Conservation (phyloP, 805 yeast species). For the Candida vartiovaarae region DNA sequence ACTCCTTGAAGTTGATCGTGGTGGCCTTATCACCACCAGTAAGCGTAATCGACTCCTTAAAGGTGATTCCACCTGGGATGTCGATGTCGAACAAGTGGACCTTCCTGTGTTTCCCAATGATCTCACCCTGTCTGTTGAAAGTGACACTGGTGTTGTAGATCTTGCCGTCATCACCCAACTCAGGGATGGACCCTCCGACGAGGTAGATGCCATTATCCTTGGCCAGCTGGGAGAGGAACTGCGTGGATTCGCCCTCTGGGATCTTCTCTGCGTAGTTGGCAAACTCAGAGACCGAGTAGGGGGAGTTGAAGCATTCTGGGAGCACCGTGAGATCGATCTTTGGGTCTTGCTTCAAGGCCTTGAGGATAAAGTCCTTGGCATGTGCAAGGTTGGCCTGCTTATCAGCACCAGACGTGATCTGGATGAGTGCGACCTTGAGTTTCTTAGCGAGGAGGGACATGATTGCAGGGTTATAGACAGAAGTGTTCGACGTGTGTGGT, state of each 20-base stretch:
- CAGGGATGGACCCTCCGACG: constrained; percentile 95
- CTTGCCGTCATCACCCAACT: constrained; percentile 45
- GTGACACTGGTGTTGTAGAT: constrained; percentile 72
- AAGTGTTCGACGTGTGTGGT: background rate
- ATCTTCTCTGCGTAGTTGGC: constrained; percentile 84
- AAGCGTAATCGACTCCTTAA: constrained; percentile 75
- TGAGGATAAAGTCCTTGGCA: constrained; percentile 54
- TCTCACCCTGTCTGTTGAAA: constrained; percentile 67
- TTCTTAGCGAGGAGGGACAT: constrained; percentile 30
- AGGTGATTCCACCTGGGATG: constrained; percentile 87
- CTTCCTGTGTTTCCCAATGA: constrained; percentile 86
- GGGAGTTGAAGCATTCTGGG: constrained; percentile 89
- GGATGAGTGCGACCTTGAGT: constrained; percentile 77
- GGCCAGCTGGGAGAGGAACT: constrained; percentile 62
- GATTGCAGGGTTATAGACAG: constrained; percentile 5
- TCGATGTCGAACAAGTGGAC: constrained; percentile 90
- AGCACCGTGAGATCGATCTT: constrained; percentile 76
- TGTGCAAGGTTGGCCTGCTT: constrained; percentile 70
- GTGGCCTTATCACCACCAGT: constrained; percentile 82
- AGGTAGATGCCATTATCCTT: constrained; percentile 53
- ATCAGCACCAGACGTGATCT: constrained; percentile 62
- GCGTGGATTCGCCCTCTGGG: constrained; percentile 65
- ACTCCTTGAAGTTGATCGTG: constrained; percentile 32
- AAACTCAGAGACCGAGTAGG: constrained; percentile 83
- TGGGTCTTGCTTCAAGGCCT: constrained; percentile 52